These are phyloP conservation scores for Skeletonema menzelii DNA, from an alignment of 108 stramenopile genomes.

Conservation along the genomic window DNA sequence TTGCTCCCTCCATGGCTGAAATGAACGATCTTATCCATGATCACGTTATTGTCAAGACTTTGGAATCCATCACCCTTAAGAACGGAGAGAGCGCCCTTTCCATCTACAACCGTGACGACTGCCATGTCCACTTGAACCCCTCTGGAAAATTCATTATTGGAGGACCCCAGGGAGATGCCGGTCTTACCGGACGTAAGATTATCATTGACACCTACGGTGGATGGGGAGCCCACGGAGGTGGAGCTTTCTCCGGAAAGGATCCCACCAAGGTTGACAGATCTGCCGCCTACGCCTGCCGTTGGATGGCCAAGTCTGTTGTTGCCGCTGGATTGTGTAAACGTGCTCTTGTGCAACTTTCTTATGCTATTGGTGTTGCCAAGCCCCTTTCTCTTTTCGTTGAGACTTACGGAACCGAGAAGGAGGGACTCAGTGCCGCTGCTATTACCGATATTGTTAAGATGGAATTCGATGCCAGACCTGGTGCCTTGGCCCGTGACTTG, in stretches of 20 bases:
- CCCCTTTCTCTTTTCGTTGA: slow-evolving; percentile 94
- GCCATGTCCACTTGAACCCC: slow-evolving; percentile 96
- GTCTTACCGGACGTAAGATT: slow-evolving; percentile 97
- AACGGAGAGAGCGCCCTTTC: slow-evolving; percentile 61
- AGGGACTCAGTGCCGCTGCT: slow-evolving; percentile 84
- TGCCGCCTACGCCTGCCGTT: slow-evolving; percentile 95
- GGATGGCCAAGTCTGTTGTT: slow-evolving; percentile 97
- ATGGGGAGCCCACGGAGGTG: slow-evolving; percentile 98
- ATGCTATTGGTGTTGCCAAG: slow-evolving; percentile 96
- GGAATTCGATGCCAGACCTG: slow-evolving; percentile 92
- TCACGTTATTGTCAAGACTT: slow-evolving; percentile 75
- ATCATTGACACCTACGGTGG: slow-evolving; percentile 99
- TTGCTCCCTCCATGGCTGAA: slow-evolving; percentile 80
- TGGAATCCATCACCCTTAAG: slow-evolving; percentile 81
- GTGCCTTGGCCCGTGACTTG: slow-evolving; percentile 92
- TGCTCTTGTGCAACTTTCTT: slow-evolving; percentile 92
- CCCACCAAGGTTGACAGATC: slow-evolving; percentile 97
- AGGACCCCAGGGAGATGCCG: slow-evolving; percentile 97
- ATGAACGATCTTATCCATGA: slow-evolving; percentile 87
- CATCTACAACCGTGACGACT: slow-evolving; percentile 79
- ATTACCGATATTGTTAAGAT: slow-evolving; percentile 94
- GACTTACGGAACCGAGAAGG: slow-evolving; percentile 93
- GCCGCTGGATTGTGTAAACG: slow-evolving; percentile 93
- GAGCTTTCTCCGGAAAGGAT: slow-evolving; percentile 98
- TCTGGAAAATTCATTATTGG: slow-evolving; percentile 96